Evolutionary conservation across 768 basidiomycete genomes (phyloP).

Genomic region (Obba rivulosa): DNA sequence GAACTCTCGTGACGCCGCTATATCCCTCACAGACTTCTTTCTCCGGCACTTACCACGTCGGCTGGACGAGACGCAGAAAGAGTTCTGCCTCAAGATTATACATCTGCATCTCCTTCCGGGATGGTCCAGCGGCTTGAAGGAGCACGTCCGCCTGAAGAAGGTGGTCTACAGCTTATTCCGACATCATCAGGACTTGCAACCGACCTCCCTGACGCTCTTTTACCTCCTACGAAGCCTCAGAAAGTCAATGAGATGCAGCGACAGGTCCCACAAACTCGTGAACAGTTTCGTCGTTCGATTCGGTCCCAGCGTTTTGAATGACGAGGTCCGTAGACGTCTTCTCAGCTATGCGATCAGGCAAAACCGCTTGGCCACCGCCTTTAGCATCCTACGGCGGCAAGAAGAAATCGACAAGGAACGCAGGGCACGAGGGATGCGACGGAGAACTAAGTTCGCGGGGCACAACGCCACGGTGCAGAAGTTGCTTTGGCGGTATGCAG

Average conservation of each 20-base stretch:
- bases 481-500: too few species aligned
- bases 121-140: slow-evolving; percentile 29
- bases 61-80: slow-evolving; percentile 30
- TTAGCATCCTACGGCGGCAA: slow-evolving; percentile 2
- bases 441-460: too few species aligned
- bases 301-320: slow-evolving; percentile 52
- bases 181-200: slow-evolving; percentile 44
- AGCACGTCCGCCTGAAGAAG: slow-evolving; percentile 39
- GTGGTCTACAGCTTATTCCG: slow-evolving; percentile 40
- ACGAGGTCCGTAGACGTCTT: slow-evolving; percentile 54
- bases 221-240: slow-evolving; percentile 51
- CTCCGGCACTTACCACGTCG: slow-evolving; percentile 41
- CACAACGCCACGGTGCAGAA: too few species aligned
- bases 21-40: slow-evolving; percentile 39
- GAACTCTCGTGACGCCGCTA: slow-evolving; percentile 5
- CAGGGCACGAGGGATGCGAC: too few species aligned
- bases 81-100: slow-evolving; percentile 46
- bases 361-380: slow-evolving; percentile 10
- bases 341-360: slow-evolving; percentile 58
- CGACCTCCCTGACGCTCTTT: slow-evolving; percentile 55
- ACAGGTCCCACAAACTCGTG: slow-evolving; percentile 42
- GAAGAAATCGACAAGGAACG: slow-evolving; percentile 5
- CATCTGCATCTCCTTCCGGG: slow-evolving; percentile 39
- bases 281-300: slow-evolving; percentile 44
- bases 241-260: slow-evolving; percentile 46